Percentiles rank a stretch among this genome's conserved stretches.
These are phyloP conservation scores for Exophiala spinifera DNA, from an alignment of 2,329 filamentous ascomycete species.

Conservation along the genomic window DNA sequence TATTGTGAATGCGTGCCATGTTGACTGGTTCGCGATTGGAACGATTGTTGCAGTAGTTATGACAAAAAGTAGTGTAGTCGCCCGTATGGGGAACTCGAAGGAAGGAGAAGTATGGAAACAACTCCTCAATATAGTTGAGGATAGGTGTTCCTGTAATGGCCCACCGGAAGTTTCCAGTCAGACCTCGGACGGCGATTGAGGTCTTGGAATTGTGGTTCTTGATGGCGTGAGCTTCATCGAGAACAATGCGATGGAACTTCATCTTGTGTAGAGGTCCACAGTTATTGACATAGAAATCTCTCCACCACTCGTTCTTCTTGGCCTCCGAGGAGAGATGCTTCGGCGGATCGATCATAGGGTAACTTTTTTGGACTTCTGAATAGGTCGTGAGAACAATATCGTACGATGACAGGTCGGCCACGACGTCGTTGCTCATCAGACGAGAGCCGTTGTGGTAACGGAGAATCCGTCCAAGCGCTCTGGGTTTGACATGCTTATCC, in stretches of 20 bases:
- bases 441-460: conserved; percentile 30
- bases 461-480: conserved; percentile 27
- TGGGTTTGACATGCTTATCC: conserved; percentile 32
- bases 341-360: conserved; percentile 31
- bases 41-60: conserved; percentile 29
- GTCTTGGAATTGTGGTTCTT: conserved; percentile 36
- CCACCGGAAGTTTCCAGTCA: conserved; percentile 39
- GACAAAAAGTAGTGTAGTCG: conserved; percentile 28
- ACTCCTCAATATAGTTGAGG: conserved; percentile 39
- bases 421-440: conserved; percentile 23
- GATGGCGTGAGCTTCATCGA: conserved; percentile 40
- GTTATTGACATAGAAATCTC: conserved; percentile 26
- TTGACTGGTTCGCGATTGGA: conserved; percentile 17
- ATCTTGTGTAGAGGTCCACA: conserved; percentile 36
- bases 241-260: conserved; percentile 39
- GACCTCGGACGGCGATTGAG: conserved; percentile 37
- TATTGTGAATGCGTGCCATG: conserved; percentile 30
- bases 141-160: conserved; percentile 40
- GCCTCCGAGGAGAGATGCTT: conserved; percentile 18
- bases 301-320: conserved; percentile 31
- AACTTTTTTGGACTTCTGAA: conserved; percentile 36
- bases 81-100: conserved; percentile 34
- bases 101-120: conserved; percentile 41
- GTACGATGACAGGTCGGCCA: conserved; percentile 22
- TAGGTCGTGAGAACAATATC: conserved; percentile 41